These are phyloP conservation scores for Phytopythium helicoides DNA, from an alignment of 352 stramenopile species.

Conservation along the genomic window DNA sequence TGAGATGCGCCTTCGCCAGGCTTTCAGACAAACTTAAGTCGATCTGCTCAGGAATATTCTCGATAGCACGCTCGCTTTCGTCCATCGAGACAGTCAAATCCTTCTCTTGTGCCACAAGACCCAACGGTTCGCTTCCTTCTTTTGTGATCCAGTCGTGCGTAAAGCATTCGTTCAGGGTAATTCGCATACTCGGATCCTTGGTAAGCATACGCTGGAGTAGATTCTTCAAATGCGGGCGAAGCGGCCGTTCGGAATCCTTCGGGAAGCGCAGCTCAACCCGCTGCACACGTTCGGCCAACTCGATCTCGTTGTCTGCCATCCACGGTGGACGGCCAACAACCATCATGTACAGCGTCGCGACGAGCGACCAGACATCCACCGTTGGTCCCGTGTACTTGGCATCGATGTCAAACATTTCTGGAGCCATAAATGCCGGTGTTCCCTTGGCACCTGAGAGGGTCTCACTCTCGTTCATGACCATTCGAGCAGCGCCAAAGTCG, in stretches of 20 bases:
- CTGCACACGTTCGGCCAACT: conserved; percentile 82
- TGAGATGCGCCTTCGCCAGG: conserved; percentile 66
- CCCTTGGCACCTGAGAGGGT: conserved; percentile 83
- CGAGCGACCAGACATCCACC: conserved; percentile 89
- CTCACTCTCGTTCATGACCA: conserved; percentile 90
- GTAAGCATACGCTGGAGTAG: conserved; percentile 90
- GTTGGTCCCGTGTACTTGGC: conserved; percentile 82
- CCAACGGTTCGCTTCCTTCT: conserved; percentile 88
- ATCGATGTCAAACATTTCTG: conserved; percentile 90
- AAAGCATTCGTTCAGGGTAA: conserved; percentile 82
- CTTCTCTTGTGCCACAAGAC: conserved; percentile 42
- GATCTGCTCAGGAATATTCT: conserved; percentile 86
- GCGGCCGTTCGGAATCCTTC: conserved; percentile 65
- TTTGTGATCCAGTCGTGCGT: conserved; percentile 92
- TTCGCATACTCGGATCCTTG: conserved; percentile 82
- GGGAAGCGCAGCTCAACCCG: conserved; percentile 87
- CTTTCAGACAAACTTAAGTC: conserved; percentile 73
- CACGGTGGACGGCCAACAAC: conserved; percentile 89
- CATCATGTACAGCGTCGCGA: conserved; percentile 92
- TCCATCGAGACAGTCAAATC: conserved; percentile 78
- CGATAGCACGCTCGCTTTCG: conserved; percentile 81
- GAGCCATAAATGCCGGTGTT: conserved; percentile 89
- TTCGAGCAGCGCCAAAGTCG: conserved; percentile 88
- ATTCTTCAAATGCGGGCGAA: conserved; percentile 90
- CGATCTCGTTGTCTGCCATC: conserved; percentile 90